Evolutionary conservation across 2,329 filamentous ascomycete species (phyloP), one percentile per base, ranked within the genome.

Genomic region (Basipetospora chlamydospora): DNA sequence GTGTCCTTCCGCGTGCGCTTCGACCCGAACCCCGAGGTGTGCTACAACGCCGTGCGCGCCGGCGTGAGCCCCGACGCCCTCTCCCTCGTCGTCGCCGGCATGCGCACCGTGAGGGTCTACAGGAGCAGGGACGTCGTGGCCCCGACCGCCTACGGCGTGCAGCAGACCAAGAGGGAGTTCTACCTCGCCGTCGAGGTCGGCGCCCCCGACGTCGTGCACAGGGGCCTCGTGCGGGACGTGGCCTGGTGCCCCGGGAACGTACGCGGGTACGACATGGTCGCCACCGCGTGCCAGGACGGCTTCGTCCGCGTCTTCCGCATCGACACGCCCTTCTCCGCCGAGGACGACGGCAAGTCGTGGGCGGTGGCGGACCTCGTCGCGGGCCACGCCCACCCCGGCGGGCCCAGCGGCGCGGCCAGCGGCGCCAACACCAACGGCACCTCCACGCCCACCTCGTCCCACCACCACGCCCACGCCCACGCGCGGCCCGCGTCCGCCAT

Each of bases 201-300:
- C 21, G 76, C 77, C 2, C n/a, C n/a, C n/a, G n/a, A n/a, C n/a
- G n/a, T n/a, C n/a, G n/a, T n/a, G n/a, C 82, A 94, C 47, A 67
- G 73, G 6, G 77, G 78, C 1, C 66, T 96, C 26, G 81, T 95
- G 6, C 70, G 88, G 33, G 87, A 95, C 53, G 73, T 95, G 2
- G 79, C 84, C 2, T 98, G 90, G 90, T 85, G 88, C 1, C 81
- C 86, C 33, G 88, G 86, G 10, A 92, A 86, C 44, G 85, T 92
- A 48, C 67, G 87, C 26, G 88, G 88, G 1, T 88, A 84, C 53
- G 90, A 98, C 54, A 70, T 88, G 39, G 71, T 96, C 47, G 90
- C 88, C 3, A 92, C 87, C 5, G 88, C 86, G 3, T 90, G 84
- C 52, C 92, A 92, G 55, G 90, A 98, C 52, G 88, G 90, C 3